Base-by-base conservation (phyloP, 2,329 filamentous ascomycete species). In the Fragosphaeria purpurea region DNA sequence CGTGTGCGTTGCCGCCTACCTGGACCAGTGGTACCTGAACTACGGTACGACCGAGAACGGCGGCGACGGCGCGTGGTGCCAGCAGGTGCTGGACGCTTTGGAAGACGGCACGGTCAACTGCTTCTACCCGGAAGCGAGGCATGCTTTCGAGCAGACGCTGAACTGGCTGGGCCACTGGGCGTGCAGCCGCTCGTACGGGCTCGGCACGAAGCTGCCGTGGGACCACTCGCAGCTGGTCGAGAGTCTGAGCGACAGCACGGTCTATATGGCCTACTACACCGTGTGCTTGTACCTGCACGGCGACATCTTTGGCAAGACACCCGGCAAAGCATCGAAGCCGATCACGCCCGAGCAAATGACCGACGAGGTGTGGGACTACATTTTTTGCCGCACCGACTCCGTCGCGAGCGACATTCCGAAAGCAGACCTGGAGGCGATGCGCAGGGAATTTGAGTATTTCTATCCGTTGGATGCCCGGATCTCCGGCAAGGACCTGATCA, bases 1-100 rank as follows among this genome's bases (percentile, higher is more conserved):
- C 41, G 48, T 52, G 39, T 97, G 93, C 65, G 89, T 95, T 52
- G 91, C 93, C 53, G 86, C 89, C 34, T 83, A 91, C 58, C 82
- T 97, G 63, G 91, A 96, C 60, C 93, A 98, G 69, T 98, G 93
- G 90, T 98, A 95, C 70, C 74, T 98, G 60, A 91, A 96, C 70
- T 98, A 98, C 62, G 56, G 55, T 41, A 51, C 46, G 7, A 43
- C 46, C 8, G 55, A 57, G 52, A 57, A 57, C 47, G 55, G 55
- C 31, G 93, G 93, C 55, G 86, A 90, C 69, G 87, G 88, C 42
- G 77, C 83, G 46, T 97, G 93, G 93, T 86, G 86, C 63, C 71
- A 86, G 55, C 74, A 78, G 42, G 88, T 86, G 11, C 73, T 90
- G 49, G 76, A 83, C 58, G 83, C 86, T 63, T 81, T 95, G 44